phyloP scores from a whole-genome alignment of 768 basidiomycete genomes.

The Tephrocybe sp. region DNA sequence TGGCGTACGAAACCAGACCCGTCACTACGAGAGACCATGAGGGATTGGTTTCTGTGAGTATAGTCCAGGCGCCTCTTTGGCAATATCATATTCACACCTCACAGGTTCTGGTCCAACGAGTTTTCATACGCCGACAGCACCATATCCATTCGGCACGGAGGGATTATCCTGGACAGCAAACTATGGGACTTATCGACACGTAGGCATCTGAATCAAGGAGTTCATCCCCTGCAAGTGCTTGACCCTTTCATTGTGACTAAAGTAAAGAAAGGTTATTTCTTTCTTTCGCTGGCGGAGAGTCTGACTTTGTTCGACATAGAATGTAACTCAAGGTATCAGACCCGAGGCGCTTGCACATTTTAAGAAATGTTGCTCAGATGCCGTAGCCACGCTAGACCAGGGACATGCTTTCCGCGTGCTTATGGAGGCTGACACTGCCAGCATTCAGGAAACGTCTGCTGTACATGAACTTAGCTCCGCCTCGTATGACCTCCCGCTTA shows the following conservation, averaged over 20 bases:
- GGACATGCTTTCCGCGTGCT: too few relatives aligned
- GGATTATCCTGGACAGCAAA: neutral
- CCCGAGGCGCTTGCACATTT: too few relatives aligned
- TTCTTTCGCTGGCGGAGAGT: neutral
- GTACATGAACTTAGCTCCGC: too few relatives aligned
- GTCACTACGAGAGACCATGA: constrained; percentile 24
- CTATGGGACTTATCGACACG: neutral
- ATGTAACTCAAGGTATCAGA: neutral
- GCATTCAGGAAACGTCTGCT: too few relatives aligned
- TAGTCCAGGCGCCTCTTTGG: constrained; percentile 1
- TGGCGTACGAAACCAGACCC: constrained; percentile 13
- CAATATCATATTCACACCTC: neutral
- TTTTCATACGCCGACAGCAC: constrained; percentile 28
- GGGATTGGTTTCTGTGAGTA: constrained; percentile 44
- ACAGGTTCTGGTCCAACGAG: constrained; percentile 46
- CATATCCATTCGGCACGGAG: constrained; percentile 11
- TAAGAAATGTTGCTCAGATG: too few relatives aligned
- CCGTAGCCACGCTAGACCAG: too few relatives aligned
- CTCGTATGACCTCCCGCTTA: too few relatives aligned
- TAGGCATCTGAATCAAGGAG: too few relatives aligned
- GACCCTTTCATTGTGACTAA: constrained; percentile 14
- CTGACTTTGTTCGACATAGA: constrained; percentile 6
- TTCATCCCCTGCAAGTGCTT: neutral
- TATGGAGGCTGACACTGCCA: too few relatives aligned
- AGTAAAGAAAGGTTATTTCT: constrained; percentile 2